Percentiles rank a stretch among this genome's conserved stretches.
phyloP scores from a whole-genome alignment of 139 green algal genomes.

The Auxenochlorella pyrenoidosa region DNA sequence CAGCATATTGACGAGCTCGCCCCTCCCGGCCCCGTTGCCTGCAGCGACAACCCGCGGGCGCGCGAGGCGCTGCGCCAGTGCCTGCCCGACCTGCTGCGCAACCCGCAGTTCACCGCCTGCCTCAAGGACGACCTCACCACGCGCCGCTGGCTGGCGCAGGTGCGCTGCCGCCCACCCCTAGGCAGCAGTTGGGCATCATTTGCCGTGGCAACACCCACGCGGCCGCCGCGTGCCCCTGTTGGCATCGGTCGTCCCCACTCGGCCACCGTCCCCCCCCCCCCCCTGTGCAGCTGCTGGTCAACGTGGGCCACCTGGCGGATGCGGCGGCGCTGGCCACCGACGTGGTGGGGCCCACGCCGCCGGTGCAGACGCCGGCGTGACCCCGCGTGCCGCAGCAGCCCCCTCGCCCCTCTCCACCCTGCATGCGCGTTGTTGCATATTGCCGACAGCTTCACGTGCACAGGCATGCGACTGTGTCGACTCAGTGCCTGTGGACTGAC shows the following conservation, averaged over 20 bases:
- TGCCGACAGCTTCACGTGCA: too few species aligned
- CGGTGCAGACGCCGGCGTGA: slow-evolving; percentile 46
- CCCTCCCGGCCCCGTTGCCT: neutral
- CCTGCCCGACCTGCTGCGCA: slow-evolving; percentile 91
- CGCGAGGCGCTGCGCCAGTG: slow-evolving; percentile 94
- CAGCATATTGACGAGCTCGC: too few species aligned
- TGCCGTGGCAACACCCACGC: too few species aligned
- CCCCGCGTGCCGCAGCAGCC: neutral
- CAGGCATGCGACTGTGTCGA: neutral
- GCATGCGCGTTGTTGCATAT: too few species aligned
- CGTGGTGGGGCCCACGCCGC: slow-evolving; percentile 67
- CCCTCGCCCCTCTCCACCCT: too few species aligned
- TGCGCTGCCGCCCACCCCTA: too few species aligned
- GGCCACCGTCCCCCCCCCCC: too few species aligned
- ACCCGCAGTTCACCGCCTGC: slow-evolving; percentile 90
- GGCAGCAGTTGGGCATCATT: too few species aligned
- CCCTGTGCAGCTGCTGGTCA: slow-evolving; percentile 86
- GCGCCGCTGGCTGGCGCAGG: slow-evolving; percentile 82
- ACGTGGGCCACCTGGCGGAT: slow-evolving; percentile 82
- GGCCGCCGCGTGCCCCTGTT: too few species aligned
- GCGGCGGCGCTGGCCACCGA: slow-evolving; percentile 67
- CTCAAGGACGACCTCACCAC: slow-evolving; percentile 96
- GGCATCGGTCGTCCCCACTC: too few species aligned
- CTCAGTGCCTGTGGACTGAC: neutral
- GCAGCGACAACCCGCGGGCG: slow-evolving; percentile 71